Evolutionary conservation across 306 rosid species (phyloP).

Genomic region (Cucumis hystrix): DNA sequence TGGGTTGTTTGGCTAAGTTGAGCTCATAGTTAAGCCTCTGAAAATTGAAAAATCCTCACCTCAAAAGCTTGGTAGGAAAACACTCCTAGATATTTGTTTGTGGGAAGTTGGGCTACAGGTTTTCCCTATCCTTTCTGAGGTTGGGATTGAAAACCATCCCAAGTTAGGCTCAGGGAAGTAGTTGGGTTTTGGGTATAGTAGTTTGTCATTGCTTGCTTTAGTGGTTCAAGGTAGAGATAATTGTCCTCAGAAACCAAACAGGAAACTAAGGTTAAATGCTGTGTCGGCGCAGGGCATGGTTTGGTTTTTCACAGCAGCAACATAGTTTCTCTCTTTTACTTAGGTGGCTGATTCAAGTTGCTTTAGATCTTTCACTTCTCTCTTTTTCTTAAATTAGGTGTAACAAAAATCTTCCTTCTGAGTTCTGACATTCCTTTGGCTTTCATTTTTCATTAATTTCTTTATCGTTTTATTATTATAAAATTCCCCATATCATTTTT

Average conservation of each 20-base stretch:
- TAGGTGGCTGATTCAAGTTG: not conserved
- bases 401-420: not conserved
- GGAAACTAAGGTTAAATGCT: not conserved
- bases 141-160: not conserved
- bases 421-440: not conserved
- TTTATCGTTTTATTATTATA: too few species aligned
- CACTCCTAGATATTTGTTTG: too few species aligned
- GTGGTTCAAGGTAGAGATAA: not conserved
- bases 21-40: too few species aligned
- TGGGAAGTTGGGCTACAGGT: not conserved
- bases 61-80: not conserved
- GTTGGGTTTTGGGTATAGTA: not conserved
- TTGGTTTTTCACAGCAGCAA: not conserved
- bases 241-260: not conserved
- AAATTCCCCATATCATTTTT: not conserved
- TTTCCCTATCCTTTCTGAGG: not conserved
- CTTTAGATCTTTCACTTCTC: not conserved
- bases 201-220: not conserved
- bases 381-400: not conserved
- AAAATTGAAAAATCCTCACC: too few species aligned
- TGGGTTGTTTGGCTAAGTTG: not conserved
- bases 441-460: too few species aligned
- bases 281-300: conserved; percentile 1
- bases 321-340: not conserved
- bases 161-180: not conserved